Evolutionary conservation across 495 filamentous ascomycete genomes (phyloP).

Genomic region (Bacidia rubella): DNA sequence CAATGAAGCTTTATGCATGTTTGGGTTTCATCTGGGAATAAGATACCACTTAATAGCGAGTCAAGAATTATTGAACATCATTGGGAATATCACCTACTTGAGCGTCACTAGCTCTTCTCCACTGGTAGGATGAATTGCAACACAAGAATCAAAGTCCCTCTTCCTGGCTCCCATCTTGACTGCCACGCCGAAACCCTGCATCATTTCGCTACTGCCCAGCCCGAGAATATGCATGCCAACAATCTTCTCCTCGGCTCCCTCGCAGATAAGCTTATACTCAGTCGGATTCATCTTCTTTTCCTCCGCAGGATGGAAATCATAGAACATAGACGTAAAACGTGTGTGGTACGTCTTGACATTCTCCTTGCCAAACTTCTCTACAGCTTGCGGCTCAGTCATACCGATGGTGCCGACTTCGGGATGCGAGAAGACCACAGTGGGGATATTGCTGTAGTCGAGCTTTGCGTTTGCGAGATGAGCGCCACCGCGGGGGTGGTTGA

Average conservation of each 20-base stretch:
- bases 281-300: slow-evolving; percentile 45
- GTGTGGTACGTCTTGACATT: slow-evolving; percentile 47
- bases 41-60: background rate
- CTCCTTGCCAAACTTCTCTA: slow-evolving; percentile 38
- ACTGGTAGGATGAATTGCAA: slow-evolving; percentile 85
- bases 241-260: slow-evolving; percentile 43
- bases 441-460: slow-evolving; percentile 44
- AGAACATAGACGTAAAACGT: slow-evolving; percentile 45
- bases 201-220: slow-evolving; percentile 56
- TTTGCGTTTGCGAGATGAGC: slow-evolving; percentile 34
- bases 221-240: slow-evolving; percentile 48
- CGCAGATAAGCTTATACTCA: slow-evolving; percentile 46
- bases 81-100: too few species aligned
- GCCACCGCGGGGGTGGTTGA: slow-evolving; percentile 11
- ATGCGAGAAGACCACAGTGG: slow-evolving; percentile 47
- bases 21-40: background rate
- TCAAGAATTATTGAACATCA: too few species aligned
- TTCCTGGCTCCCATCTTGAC: slow-evolving; percentile 98
- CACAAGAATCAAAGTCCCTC: slow-evolving; percentile 83
- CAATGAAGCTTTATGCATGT: background rate
- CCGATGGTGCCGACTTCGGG: slow-evolving; percentile 46
- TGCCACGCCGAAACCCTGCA: slow-evolving; percentile 91
- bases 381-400: slow-evolving; percentile 43
- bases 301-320: slow-evolving; percentile 36
- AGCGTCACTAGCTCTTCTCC: slow-evolving; percentile 79